Evolutionary conservation across 2,329 filamentous ascomycete genomes (phyloP).

Genomic region (Aspergillus novoparasiticus): DNA sequence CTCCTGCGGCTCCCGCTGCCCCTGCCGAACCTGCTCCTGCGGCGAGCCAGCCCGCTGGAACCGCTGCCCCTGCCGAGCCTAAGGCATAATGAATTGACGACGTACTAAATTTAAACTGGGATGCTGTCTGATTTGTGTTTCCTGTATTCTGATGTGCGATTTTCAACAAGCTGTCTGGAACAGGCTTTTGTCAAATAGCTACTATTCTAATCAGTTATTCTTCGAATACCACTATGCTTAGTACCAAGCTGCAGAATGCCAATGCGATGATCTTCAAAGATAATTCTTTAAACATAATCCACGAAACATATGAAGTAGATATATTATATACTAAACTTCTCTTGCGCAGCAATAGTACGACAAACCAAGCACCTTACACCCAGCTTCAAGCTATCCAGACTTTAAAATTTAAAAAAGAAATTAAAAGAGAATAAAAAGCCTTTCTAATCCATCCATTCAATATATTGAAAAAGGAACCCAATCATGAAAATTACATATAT

Average conservation of each 20-base stretch:
- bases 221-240: constrained; percentile 4
- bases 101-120: not conserved
- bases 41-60: not conserved
- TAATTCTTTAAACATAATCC: too few species aligned
- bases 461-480: not conserved
- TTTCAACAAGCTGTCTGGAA: constrained; percentile 15
- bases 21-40: not conserved
- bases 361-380: not conserved
- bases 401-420: not conserved
- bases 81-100: constrained; percentile 26
- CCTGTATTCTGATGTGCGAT: constrained; percentile 5
- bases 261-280: not conserved
- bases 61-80: constrained; percentile 29
- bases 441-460: not conserved
- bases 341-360: not conserved
- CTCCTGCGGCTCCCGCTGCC: too few species aligned
- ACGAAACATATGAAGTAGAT: not conserved
- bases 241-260: not conserved
- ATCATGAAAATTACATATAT: not conserved
- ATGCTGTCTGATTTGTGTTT: constrained; percentile 10
- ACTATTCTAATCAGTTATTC: not conserved
- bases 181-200: constrained; percentile 8
- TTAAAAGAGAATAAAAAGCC: not conserved
- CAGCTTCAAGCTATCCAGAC: not conserved
- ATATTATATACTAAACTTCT: not conserved